Percentiles rank a stretch among this genome's conserved stretches.
phyloP scores from a whole-genome alignment of 352 stramenopile genomes.

The Phytophthora sojae region DNA sequence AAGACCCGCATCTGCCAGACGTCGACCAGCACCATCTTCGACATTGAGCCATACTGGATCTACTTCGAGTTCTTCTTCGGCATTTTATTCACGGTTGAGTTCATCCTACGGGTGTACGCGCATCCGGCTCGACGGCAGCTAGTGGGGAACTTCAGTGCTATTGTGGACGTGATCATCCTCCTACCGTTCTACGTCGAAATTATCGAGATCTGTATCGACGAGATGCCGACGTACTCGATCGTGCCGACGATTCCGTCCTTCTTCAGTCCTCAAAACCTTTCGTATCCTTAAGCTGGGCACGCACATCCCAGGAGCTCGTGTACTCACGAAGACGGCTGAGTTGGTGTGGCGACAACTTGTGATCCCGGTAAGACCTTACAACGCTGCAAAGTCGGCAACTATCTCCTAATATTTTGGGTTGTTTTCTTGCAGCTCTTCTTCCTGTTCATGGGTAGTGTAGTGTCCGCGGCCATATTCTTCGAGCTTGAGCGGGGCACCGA shows the following conservation, averaged over 20 bases:
- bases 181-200: slow-evolving; percentile 51
- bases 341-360: slow-evolving; percentile 37
- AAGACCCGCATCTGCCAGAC: slow-evolving; percentile 52
- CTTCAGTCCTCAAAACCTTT: slow-evolving; percentile 56
- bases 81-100: slow-evolving; percentile 51
- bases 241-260: slow-evolving; percentile 54
- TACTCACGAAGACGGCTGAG: slow-evolving; percentile 44
- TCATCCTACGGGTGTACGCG: slow-evolving; percentile 36
- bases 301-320: slow-evolving; percentile 50
- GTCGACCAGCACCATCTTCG: slow-evolving; percentile 31
- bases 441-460: slow-evolving; percentile 52
- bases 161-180: slow-evolving; percentile 36
- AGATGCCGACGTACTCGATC: slow-evolving; percentile 44
- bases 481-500: slow-evolving; percentile 55
- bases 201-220: slow-evolving; percentile 25
- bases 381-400: too few species aligned
- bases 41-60: slow-evolving; percentile 62
- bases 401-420: background rate
- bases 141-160: slow-evolving; percentile 30
- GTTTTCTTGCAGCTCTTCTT: slow-evolving; percentile 53
- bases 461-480: slow-evolving; percentile 54
- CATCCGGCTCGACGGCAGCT: slow-evolving; percentile 39
- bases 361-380: slow-evolving; percentile 44
- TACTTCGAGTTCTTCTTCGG: slow-evolving; percentile 60
- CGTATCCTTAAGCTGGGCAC: slow-evolving; percentile 56